phyloP scores from a whole-genome alignment of 352 stramenopile genomes.

The Globisporangium rhizosaccharum region DNA sequence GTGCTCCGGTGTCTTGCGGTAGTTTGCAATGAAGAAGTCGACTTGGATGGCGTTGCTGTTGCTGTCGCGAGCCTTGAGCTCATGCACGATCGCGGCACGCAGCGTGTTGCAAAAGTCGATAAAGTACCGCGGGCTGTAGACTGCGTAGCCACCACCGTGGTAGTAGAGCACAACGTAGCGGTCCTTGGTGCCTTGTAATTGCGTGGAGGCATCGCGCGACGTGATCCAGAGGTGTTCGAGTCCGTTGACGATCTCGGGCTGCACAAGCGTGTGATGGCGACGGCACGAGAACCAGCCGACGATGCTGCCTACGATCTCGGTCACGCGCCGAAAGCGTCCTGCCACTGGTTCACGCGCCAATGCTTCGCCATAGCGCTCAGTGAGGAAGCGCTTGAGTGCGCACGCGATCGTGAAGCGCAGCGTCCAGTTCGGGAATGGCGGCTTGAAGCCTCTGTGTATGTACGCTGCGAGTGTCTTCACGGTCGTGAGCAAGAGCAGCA shows the following conservation, averaged over 20 bases:
- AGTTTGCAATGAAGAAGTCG: constrained; percentile 18
- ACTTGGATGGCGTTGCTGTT: constrained; percentile 1
- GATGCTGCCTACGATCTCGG: constrained; percentile 15
- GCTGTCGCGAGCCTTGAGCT: background rate
- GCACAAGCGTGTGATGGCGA: constrained; percentile 13
- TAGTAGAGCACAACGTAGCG: constrained; percentile 16
- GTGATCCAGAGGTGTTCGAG: constrained; percentile 17
- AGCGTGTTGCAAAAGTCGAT: constrained; percentile 15
- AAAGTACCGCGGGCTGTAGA: constrained; percentile 13
- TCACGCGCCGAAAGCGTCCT: constrained; percentile 14
- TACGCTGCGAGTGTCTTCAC: constrained; percentile 9
- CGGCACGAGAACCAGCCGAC: constrained; percentile 22
- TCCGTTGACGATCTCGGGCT: constrained; percentile 19
- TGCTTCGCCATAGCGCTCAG: constrained; percentile 16
- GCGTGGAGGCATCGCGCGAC: background rate
- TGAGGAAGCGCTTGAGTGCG: constrained; percentile 20
- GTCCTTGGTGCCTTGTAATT: too few species aligned
- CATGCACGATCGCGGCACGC: constrained; percentile 3
- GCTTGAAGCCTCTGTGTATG: constrained; percentile 2
- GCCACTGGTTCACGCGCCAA: constrained; percentile 13
- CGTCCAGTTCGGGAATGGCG: constrained; percentile 25
- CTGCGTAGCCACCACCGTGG: constrained; percentile 16
- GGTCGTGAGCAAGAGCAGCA: constrained; percentile 11
- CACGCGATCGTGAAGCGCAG: constrained; percentile 34
- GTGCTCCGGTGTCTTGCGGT: constrained; percentile 17